Base-by-base conservation (phyloP, 1,284 basidiomycete species). In the Coniferiporia weirii region DNA sequence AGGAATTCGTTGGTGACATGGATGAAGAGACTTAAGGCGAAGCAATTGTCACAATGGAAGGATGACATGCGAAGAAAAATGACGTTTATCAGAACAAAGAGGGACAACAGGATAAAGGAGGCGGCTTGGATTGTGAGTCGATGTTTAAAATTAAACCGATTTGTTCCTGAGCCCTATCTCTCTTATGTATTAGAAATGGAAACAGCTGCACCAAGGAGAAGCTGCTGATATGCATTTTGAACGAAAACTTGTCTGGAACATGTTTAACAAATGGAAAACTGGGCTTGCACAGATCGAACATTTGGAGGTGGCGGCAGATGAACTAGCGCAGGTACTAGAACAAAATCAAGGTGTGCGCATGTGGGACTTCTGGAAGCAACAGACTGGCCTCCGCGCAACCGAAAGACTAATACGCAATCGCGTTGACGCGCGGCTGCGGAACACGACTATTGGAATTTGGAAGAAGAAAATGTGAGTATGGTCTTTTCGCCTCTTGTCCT, bases 11-110 rank as follows among this genome's bases (percentile, higher is more conserved):
- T 53, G 27, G 35, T 20, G 17, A 52, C 32, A 5, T 66, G 65
- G 65, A 57, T 52, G 20, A 56, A 46, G 36, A 22, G 40, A 46
- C 38, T 59, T 22, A 52, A 54, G n/a, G 35, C 44, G 17, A 38
- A 48, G 13, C 52, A 61, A 50, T 35, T 60, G 4, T 17, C 38
- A 12, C 46, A 52, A 38, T 64, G 64, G 64, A 52, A 57, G 17
- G 57, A 63, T 15, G 63, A 62, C 15, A 63, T 66, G 63, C 40
- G 63, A 35, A 50, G 35, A 19, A 54, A 55, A 19, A 64, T 65
- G 61, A 17, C 56, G 17, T 17, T 58, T 19, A 52, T 66, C 35
- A 64, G 59, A 54, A 38, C 50, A 34, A 62, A 45, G 49, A 47
- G 38, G n/a, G 63, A 65, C n/a, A 20, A 57, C 20, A 61, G 56